These are phyloP conservation scores for Verticillium tricorpus DNA, from an alignment of 2,329 filamentous ascomycete species.

Conservation along the genomic window DNA sequence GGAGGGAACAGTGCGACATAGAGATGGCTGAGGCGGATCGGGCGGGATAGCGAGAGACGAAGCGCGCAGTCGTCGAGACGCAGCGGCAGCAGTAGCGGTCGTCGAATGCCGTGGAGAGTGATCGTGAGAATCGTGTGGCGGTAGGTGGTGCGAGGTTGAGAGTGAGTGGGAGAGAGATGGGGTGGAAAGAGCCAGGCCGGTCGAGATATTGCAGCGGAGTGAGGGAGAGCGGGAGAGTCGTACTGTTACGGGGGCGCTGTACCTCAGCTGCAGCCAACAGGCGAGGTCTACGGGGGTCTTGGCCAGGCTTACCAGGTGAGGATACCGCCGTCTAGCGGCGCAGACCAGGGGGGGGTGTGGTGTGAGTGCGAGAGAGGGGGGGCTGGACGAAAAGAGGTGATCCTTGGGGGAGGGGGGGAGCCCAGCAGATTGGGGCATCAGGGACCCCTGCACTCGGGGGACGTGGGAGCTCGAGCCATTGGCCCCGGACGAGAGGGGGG, in stretches of 20 bases:
- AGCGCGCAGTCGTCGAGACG: conserved; percentile 4
- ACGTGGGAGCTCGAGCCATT: neutral
- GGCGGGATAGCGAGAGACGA: neutral
- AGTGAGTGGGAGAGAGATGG: neutral
- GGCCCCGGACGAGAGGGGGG: neutral
- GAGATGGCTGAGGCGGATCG: conserved; percentile 3
- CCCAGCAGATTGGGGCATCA: conserved; percentile 2
- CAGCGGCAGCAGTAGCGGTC: neutral
- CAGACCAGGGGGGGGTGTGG: conserved; percentile 2
- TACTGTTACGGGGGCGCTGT: conserved; percentile 9
- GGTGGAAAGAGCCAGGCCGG: neutral
- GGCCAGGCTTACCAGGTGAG: conserved; percentile 5
- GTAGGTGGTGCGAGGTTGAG: neutral
- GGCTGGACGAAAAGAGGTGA: neutral
- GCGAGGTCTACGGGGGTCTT: conserved; percentile 1
- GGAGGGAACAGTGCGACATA: conserved; percentile 12
- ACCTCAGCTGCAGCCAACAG: conserved; percentile 10
- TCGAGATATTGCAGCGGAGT: neutral
- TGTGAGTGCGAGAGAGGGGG: conserved; percentile 3
- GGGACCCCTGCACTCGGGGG: neutral
- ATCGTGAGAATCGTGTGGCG: neutral
- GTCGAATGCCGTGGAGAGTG: neutral
- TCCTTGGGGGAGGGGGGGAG: neutral
- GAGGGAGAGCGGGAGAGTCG: conserved; percentile 3
- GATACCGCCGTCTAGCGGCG: conserved; percentile 8